Conservation (phyloP, 2,329 filamentous ascomycete genomes). For the Hortaea werneckii region DNA sequence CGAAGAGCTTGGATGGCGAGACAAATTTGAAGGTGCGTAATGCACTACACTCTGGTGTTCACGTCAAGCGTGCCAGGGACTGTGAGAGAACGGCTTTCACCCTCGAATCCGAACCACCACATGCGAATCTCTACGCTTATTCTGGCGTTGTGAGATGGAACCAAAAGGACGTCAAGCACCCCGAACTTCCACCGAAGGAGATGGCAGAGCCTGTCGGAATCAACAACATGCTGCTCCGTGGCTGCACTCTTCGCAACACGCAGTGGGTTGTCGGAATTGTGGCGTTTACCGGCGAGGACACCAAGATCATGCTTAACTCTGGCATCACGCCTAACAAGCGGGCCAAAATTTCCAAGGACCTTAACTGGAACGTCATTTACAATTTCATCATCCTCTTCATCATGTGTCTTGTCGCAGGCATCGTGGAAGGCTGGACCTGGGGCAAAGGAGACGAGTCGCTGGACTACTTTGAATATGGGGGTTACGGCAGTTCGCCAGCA, state of each 20-base stretch:
- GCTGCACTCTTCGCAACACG: conserved; percentile 87
- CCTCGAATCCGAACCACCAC: conserved; percentile 82
- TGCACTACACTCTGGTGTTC: conserved; percentile 73
- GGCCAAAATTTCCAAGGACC: conserved; percentile 76
- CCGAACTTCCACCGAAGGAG: conserved; percentile 52
- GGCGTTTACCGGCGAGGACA: conserved; percentile 88
- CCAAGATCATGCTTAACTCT: conserved; percentile 98
- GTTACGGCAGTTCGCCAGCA: conserved; percentile 54
- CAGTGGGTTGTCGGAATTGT: conserved; percentile 93
- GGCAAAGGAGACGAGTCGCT: conserved; percentile 62
- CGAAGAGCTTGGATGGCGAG: conserved; percentile 95
- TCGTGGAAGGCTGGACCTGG: conserved; percentile 81
- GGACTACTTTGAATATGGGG: conserved; percentile 74
- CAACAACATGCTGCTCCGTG: conserved; percentile 88
- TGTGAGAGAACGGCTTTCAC: conserved; percentile 82
- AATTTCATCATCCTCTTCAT: conserved; percentile 83
- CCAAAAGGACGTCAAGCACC: conserved; percentile 56
- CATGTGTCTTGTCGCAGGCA: conserved; percentile 79
- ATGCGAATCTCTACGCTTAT: conserved; percentile 92
- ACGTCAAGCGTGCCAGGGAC: conserved; percentile 78
- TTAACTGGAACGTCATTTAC: conserved; percentile 96
- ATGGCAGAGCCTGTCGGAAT: conserved; percentile 92
- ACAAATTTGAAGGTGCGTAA: conserved; percentile 95
- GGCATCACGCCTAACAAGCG: conserved; percentile 92
- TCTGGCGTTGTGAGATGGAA: conserved; percentile 82